Conservation (phyloP, 805 yeast genomes). For the Barnettozyma salicaria region DNA sequence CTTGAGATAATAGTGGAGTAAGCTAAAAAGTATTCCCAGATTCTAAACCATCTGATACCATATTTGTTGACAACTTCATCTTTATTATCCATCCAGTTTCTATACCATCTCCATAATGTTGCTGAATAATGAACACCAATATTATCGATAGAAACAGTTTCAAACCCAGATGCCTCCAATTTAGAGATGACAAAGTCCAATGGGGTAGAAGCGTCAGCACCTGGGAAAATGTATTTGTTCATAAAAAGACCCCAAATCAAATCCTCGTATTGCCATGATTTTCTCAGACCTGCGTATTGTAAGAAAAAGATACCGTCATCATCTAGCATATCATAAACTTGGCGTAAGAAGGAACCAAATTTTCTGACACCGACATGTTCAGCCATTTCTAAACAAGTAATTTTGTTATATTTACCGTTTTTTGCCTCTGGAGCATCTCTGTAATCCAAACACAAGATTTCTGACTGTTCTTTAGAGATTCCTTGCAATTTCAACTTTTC, state of each 20-base stretch:
- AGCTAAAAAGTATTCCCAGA: slow-evolving; percentile 89
- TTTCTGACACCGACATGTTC: slow-evolving; percentile 94
- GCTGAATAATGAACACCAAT: slow-evolving; percentile 92
- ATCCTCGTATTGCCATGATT: slow-evolving; percentile 92
- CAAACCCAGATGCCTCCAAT: slow-evolving; percentile 82
- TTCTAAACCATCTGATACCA: slow-evolving; percentile 86
- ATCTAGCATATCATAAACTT: slow-evolving; percentile 80
- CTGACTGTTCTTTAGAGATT: slow-evolving; percentile 60
- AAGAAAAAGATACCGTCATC: slow-evolving; percentile 85
- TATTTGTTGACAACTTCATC: slow-evolving; percentile 72
- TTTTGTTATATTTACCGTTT: slow-evolving; percentile 62
- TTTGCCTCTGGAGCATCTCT: slow-evolving; percentile 81
- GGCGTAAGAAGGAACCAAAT: slow-evolving; percentile 65
- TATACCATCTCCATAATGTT: slow-evolving; percentile 90
- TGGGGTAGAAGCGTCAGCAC: slow-evolving; percentile 96
- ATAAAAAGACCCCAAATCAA: slow-evolving; percentile 90
- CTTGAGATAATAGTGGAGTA: slow-evolving; percentile 78
- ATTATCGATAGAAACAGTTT: slow-evolving; percentile 75
- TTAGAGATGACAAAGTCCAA: slow-evolving; percentile 72
- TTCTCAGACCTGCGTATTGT: slow-evolving; percentile 88
- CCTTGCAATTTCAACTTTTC: slow-evolving; percentile 62
- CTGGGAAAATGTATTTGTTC: slow-evolving; percentile 96
- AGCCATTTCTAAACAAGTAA: slow-evolving; percentile 90
- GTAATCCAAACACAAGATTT: slow-evolving; percentile 78
- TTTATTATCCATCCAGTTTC: slow-evolving; percentile 85